Evolutionary conservation across 2,329 filamentous ascomycete genomes (phyloP).

Genomic region (Aspergillus latus): DNA sequence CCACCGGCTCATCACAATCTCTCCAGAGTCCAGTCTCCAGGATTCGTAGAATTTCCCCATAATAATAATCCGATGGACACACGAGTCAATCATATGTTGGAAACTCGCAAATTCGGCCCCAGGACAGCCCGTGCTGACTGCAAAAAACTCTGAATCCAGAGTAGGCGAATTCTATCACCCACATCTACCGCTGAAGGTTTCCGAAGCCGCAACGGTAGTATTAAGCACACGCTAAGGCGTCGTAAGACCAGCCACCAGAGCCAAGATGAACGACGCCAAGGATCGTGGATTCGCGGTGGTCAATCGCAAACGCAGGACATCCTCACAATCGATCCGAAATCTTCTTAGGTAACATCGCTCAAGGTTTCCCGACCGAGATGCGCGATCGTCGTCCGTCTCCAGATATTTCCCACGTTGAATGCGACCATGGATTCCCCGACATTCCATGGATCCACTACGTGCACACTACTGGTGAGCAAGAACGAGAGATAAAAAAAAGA

Average conservation of each 20-base stretch:
- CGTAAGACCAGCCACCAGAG: conserved; percentile 10
- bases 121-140: no score
- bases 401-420: conserved; percentile 1
- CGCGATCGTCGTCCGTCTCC: conserved; percentile 6
- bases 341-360: background rate
- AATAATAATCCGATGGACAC: background rate
- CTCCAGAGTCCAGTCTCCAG: background rate
- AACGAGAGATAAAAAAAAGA: no score
- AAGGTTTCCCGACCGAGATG: conserved; percentile 2
- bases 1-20: conserved; percentile 2
- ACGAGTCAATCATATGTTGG: background rate
- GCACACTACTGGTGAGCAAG: background rate
- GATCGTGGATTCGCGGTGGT: background rate
- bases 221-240: conserved; percentile 13
- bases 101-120: background rate
- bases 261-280: conserved; percentile 12
- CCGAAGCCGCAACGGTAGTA: background rate
- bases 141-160: no score
- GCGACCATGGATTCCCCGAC: conserved; percentile 9
- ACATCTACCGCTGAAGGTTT: background rate
- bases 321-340: no score
- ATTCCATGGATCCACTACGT: background rate
- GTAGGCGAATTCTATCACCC: background rate
- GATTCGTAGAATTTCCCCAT: background rate
- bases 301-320: background rate